Base-by-base conservation (phyloP, 768 basidiomycete genomes). In the Leccinum imitatum region DNA sequence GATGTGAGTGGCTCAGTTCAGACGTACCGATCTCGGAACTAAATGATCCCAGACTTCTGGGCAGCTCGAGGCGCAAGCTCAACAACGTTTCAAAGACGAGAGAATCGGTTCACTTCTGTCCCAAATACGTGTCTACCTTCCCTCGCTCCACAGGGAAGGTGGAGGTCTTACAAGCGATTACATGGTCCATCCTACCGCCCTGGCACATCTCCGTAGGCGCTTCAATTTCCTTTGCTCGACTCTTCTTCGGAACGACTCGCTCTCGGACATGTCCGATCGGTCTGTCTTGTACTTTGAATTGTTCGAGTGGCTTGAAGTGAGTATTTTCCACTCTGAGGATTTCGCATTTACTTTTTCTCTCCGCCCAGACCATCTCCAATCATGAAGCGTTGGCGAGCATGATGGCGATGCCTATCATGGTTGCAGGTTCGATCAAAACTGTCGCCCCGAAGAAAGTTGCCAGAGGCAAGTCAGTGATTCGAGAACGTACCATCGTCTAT, bases 341-440 rank as follows among this genome's bases (percentile, higher is more conserved):
- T 46, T 37, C 44, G 17, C 41, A 17, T 51, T 57, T 59, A 31
- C 56, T 19, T 35, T 53, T 23, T 8, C 53, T 72, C 14, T 56
- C 50, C 23, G 8, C 56, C 17, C 57, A 97, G 95, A 93, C 91
- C 1, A 90, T 98, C 50, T 95, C 94, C 6, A 88, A 87, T 65
- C 95, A 97, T 63, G 95, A 96, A 78, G 90, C 93, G 6, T 76
- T 97, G 44, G 93, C 93, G 15, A 92, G 90, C 61, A 95, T 95
- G 90, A 92, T 96, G 86, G 93, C 92, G 2, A 96, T 95, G 93
- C 93, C 94, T 6, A 93, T 92, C 69, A 95, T 95, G 93, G 86
- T 87, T n/a, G 83, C 86, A 19, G 79, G 82, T 5, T 88, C 88
- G 19, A 81, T 86, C 54, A 89, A 89, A 69, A 77, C 81, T 6